Evolutionary conservation across 345 rosid genomes (phyloP).

Genomic region (Pistacia atlantica): DNA sequence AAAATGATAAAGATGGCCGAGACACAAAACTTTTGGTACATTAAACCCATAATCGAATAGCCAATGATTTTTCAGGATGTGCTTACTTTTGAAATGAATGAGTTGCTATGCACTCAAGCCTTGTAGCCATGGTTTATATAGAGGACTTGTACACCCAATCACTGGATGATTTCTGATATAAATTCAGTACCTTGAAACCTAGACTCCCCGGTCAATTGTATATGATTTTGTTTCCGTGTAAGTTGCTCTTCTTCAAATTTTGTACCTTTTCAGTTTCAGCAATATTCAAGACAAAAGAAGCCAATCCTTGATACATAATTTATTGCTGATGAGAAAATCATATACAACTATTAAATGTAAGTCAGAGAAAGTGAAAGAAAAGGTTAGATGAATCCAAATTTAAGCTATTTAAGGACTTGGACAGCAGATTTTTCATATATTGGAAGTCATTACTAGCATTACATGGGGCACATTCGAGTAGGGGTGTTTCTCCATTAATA

Average conservation of each 20-base stretch:
- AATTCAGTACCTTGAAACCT: background rate
- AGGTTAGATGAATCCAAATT: background rate
- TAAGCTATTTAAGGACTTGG: background rate
- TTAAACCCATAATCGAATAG: conserved; percentile 8
- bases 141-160: background rate
- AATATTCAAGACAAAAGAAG: background rate
- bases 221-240: conserved; percentile 10
- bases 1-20: conserved; percentile 11
- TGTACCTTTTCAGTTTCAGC: background rate
- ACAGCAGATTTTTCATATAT: background rate
- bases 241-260: background rate
- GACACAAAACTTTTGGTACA: background rate
- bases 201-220: conserved; percentile 8
- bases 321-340: no score
- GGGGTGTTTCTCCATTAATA: background rate
- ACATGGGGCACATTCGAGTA: background rate
- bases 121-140: no score
- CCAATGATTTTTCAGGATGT: background rate
- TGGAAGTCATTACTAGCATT: background rate
- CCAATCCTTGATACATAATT: background rate
- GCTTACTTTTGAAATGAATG: background rate
- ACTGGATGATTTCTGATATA: background rate
- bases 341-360: no score
- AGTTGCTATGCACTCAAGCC: conserved; percentile 4
- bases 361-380: background rate